Conservation (phyloP, 2,329 filamentous ascomycete species). For the Aureobasidium lini region DNA sequence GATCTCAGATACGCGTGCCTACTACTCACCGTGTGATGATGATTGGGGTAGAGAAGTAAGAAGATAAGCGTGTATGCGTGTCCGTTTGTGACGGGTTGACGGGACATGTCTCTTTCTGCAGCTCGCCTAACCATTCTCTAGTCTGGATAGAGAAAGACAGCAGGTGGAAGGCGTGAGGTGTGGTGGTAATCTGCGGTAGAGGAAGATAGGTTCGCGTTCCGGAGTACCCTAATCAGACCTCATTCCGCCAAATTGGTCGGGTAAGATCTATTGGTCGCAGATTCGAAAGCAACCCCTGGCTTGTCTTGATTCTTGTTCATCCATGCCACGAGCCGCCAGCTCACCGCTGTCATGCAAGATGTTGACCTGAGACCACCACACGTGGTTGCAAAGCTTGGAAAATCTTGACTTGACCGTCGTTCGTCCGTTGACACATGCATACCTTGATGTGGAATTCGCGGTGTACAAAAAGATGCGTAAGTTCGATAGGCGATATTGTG, state of each 20-base stretch:
- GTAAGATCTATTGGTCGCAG: background rate
- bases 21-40: background rate
- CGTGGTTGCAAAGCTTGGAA: conserved; percentile 8
- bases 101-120: background rate
- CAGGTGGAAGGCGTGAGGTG: background rate
- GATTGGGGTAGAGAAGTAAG: background rate
- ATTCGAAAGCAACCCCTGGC: background rate
- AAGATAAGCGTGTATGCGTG: background rate
- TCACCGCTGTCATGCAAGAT: background rate
- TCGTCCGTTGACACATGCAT: background rate
- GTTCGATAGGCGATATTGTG: background rate
- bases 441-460: background rate
- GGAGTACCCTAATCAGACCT: background rate
- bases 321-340: background rate
- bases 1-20: background rate
- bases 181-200: background rate
- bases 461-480: background rate
- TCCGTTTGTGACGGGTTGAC: background rate
- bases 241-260: background rate
- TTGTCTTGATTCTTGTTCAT: background rate
- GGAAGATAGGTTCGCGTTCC: background rate
- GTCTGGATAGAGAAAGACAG: background rate
- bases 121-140: background rate
- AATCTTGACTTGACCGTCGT: background rate
- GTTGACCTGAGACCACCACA: background rate